Base-by-base conservation (phyloP, 1,284 basidiomycete genomes). In the Pulveroboletus sp. region DNA sequence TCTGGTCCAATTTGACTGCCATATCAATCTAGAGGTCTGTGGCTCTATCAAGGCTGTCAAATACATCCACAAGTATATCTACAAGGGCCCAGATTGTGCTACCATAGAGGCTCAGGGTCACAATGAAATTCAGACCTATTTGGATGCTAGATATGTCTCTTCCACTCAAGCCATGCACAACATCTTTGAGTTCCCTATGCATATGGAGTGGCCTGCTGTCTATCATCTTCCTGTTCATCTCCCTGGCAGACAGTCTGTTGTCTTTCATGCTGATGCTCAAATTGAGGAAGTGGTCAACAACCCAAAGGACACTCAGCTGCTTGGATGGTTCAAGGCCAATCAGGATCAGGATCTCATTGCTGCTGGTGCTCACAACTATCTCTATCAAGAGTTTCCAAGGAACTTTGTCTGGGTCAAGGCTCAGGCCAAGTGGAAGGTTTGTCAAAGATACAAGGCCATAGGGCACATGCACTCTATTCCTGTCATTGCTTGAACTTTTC, bases 21-120 rank as follows among this genome's bases (percentile, higher is more conserved):
- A 83, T 57, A 78, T 82, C 57, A 82, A 83, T 57, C 61, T 78
- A 1, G 72, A 77, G 48, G 72, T 50, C 48, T 63, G 58, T 43
- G 60, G 50, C 0, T 63, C 62, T 1, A 59, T 76, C 47, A 66
- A 64, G 26, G 60, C 71, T 3, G 56, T 75, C 59, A 76, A 76
- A 46, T 79, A 78, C 26, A 68, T 77, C 8, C 64, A 70, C 65
- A 79, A 79, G 44, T 79, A 79, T 54, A 69, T 78, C 11, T 71
- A 76, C 61, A 80, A 79, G 57, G 76, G 75, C 6, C 53, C 60
- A 54, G 72, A 80, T 58, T 35, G 56, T 19, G 63, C 68, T 6
- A 67, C 67, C 5, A 0, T 73, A 2, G 60, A 63, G 16, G 17
- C 56, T 3, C 21, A 45, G 13, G 52, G 47, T 0, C 5, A 53